Conservation (phyloP, 2,329 filamentous ascomycete genomes). For the Pyrenochaeta sp. region DNA sequence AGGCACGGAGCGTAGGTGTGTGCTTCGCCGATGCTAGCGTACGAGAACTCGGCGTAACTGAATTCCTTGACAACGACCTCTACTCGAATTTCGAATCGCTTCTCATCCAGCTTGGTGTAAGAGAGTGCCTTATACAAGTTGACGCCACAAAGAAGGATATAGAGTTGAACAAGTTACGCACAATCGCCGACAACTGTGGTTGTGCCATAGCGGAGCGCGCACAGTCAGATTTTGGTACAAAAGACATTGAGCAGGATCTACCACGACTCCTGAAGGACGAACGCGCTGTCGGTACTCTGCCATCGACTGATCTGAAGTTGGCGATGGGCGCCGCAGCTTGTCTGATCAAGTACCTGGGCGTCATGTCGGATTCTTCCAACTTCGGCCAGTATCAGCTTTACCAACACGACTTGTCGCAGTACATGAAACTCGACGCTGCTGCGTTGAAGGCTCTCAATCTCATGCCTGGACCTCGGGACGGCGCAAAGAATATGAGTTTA, state of each 20-base stretch:
- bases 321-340: slow-evolving; percentile 96
- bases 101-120: slow-evolving; percentile 93
- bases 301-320: slow-evolving; percentile 90
- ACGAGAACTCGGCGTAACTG: slow-evolving; percentile 92
- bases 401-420: slow-evolving; percentile 95
- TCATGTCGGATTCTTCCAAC: slow-evolving; percentile 90
- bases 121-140: slow-evolving; percentile 86
- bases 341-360: slow-evolving; percentile 91
- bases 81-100: slow-evolving; percentile 98
- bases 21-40: slow-evolving; percentile 98
- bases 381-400: slow-evolving; percentile 98
- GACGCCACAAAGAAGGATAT: slow-evolving; percentile 85
- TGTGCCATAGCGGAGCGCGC: slow-evolving; percentile 87
- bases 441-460: slow-evolving; percentile 93
- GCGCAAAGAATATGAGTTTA: slow-evolving; percentile 96
- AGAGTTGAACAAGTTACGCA: slow-evolving; percentile 84
- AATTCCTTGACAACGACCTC: slow-evolving; percentile 98
- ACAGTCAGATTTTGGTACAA: slow-evolving; percentile 79
- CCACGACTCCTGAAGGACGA: slow-evolving; percentile 89
- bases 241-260: slow-evolving; percentile 95
- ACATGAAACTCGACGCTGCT: slow-evolving; percentile 97
- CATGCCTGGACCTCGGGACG: slow-evolving; percentile 94
- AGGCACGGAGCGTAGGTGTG: slow-evolving; percentile 87
- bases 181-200: slow-evolving; percentile 91
- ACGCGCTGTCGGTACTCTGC: slow-evolving; percentile 75